Evolutionary conservation across 768 basidiomycete genomes (phyloP).

Genomic region (Serpula lacrymans): DNA sequence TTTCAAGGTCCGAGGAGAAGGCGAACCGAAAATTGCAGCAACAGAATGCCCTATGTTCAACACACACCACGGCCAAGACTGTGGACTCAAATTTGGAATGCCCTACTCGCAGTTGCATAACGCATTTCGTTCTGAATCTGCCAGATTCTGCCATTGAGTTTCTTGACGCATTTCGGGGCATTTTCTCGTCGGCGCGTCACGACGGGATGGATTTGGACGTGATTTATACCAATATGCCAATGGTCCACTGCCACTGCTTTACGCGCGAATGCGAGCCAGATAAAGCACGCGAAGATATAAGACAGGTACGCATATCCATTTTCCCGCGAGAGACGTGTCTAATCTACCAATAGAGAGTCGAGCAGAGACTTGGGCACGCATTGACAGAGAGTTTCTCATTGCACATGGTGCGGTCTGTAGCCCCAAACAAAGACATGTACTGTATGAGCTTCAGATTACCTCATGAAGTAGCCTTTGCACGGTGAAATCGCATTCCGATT

Average conservation of each 20-base stretch:
- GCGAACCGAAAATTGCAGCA: slow-evolving; percentile 38
- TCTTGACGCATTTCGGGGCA: slow-evolving; percentile 82
- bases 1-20: slow-evolving; percentile 34
- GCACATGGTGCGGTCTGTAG: slow-evolving; percentile 87
- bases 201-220: slow-evolving; percentile 46
- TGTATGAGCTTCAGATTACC: slow-evolving; percentile 87
- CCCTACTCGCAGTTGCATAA: slow-evolving; percentile 53
- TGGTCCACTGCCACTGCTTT: slow-evolving; percentile 96
- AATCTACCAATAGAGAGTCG: slow-evolving; percentile 59
- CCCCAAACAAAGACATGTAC: slow-evolving; percentile 97
- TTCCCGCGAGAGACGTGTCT: slow-evolving; percentile 15
- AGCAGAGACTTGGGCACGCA: slow-evolving; percentile 54
- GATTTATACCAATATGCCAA: slow-evolving; percentile 60
- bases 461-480: slow-evolving; percentile 34
- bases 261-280: slow-evolving; percentile 74
- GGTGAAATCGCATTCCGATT: slow-evolving; percentile 7
- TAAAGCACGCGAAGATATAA: slow-evolving; percentile 74
- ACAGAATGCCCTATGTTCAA: background rate
- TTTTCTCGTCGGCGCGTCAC: slow-evolving; percentile 44
- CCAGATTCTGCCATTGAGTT: slow-evolving; percentile 90
- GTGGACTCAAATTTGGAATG: too few relatives aligned
- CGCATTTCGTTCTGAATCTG: slow-evolving; percentile 97
- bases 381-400: slow-evolving; percentile 50
- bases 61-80: slow-evolving; percentile 8
- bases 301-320: slow-evolving; percentile 50